A percentile compares a stretch with the other conserved stretches of the same genome.
phyloP scores from a whole-genome alignment of 352 stramenopile genomes.

The Phytopythium vexans region DNA sequence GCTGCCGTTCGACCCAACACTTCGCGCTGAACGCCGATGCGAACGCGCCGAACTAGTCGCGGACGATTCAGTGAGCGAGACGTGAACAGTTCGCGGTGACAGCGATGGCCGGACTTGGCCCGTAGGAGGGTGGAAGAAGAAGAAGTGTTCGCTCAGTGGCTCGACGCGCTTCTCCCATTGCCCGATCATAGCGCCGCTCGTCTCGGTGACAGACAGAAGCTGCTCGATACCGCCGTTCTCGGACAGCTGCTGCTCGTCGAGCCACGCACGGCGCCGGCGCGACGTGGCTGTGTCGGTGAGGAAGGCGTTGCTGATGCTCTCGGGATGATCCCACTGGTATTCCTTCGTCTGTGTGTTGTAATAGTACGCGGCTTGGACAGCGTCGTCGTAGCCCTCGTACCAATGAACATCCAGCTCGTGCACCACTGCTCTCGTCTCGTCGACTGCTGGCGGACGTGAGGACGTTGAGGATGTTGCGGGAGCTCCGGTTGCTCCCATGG shows the following conservation, averaged over 20 bases:
- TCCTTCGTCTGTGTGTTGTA: slow-evolving; percentile 73
- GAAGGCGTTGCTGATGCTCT: slow-evolving; percentile 23
- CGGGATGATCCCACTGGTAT: slow-evolving; percentile 69
- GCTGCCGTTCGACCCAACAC: slow-evolving; percentile 4
- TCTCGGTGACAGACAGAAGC: slow-evolving; percentile 28
- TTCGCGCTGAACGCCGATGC: slow-evolving; percentile 21
- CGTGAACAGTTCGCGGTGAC: slow-evolving; percentile 53
- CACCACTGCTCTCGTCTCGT: not conserved
- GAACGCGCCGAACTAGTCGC: slow-evolving; percentile 19
- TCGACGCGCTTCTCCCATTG: slow-evolving; percentile 72
- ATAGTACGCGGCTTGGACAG: slow-evolving; percentile 63
- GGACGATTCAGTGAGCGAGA: slow-evolving; percentile 14
- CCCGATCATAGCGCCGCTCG: slow-evolving; percentile 26
- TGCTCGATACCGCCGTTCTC: slow-evolving; percentile 14
- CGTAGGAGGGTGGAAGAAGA: slow-evolving; percentile 62
- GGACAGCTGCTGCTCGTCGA: slow-evolving; percentile 40
- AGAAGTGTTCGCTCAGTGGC: slow-evolving; percentile 50
- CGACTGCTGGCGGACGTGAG: not conserved
- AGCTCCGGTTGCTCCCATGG: slow-evolving; percentile 11
- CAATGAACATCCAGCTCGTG: slow-evolving; percentile 17
- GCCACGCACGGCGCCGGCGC: slow-evolving; percentile 36
- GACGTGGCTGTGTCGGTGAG: slow-evolving; percentile 43
- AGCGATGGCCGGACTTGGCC: slow-evolving; percentile 48
- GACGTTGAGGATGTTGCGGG: not conserved
- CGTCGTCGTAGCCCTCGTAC: slow-evolving; percentile 79